These are phyloP conservation scores for Yarrowia sp. DNA, from an alignment of 805 yeast species.

Conservation along the genomic window DNA sequence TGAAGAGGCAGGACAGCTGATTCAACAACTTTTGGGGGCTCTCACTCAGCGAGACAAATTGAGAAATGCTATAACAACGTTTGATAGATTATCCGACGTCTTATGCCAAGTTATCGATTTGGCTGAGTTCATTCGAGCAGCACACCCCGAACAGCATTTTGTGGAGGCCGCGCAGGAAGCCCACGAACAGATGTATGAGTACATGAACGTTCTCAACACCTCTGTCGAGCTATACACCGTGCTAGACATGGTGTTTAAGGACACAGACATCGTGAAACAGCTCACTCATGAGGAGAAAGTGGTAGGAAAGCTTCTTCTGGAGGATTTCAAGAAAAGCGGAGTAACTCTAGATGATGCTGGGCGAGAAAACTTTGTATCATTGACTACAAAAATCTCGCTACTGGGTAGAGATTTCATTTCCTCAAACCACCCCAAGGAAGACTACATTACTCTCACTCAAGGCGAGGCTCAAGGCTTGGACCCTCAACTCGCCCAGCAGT, in stretches of 20 bases:
- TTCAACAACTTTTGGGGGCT: conserved; percentile 49
- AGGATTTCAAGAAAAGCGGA: conserved; percentile 89
- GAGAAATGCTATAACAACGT: conserved; percentile 53
- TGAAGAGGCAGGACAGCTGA: conserved; percentile 60
- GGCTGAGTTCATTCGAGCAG: conserved; percentile 86
- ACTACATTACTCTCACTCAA: conserved; percentile 31
- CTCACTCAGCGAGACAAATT: conserved; percentile 36
- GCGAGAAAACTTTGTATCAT: conserved; percentile 65
- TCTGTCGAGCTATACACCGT: conserved; percentile 65
- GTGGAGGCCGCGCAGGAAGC: conserved; percentile 79
- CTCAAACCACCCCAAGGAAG: conserved; percentile 41
- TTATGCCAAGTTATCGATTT: conserved; percentile 90
- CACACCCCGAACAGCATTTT: conserved; percentile 74
- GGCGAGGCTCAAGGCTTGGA: conserved; percentile 39
- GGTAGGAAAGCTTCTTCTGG: conserved; percentile 75
- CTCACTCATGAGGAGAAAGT: conserved; percentile 72
- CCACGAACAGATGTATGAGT: conserved; percentile 85
- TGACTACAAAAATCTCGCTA: conserved; percentile 77
- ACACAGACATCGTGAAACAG: conserved; percentile 39
- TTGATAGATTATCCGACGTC: conserved; percentile 84
- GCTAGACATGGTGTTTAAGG: conserved; percentile 54
- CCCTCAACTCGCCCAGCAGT: conserved; percentile 35
- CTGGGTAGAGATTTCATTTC: conserved; percentile 75
- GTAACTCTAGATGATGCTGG: conserved; percentile 68
- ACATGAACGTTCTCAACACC: conserved; percentile 89